Conservation (phyloP, 2,329 filamentous ascomycete species). For the Fusarium foetens region DNA sequence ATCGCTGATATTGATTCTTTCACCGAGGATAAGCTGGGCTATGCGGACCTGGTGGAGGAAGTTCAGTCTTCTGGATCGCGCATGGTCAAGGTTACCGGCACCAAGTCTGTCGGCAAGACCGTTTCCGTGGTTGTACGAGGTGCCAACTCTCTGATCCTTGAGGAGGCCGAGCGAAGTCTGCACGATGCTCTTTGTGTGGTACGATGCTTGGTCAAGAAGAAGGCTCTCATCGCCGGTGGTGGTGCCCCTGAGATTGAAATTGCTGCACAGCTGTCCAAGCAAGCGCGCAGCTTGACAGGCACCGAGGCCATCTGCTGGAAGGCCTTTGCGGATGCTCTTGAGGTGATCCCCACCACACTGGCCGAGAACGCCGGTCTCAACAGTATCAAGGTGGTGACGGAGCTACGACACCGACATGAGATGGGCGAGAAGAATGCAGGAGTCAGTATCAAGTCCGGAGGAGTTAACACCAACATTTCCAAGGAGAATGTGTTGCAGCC, state of each 20-base stretch:
- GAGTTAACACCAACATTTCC: conserved; percentile 95
- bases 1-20: conserved; percentile 99
- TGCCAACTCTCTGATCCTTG: conserved; percentile 92
- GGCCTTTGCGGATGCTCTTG: conserved; percentile 96
- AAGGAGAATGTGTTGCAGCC: conserved; percentile 98
- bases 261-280: conserved; percentile 83
- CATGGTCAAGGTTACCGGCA: conserved; percentile 94
- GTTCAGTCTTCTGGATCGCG: conserved; percentile 86
- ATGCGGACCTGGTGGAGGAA: conserved; percentile 94
- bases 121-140: conserved; percentile 95
- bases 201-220: conserved; percentile 98
- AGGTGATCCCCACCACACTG: conserved; percentile 95
- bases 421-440: conserved; percentile 95
- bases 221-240: conserved; percentile 96
- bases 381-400: conserved; percentile 98
- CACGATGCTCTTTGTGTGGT: conserved; percentile 99
- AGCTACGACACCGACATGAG: conserved; percentile 92
- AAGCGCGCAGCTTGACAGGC: conserved; percentile 83
- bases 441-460: conserved; percentile 97
- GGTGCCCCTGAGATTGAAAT: conserved; percentile 98
- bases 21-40: conserved; percentile 96
- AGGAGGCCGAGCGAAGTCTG: conserved; percentile 95
- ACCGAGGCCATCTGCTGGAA: conserved; percentile 99
- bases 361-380: conserved; percentile 98
- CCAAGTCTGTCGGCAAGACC: conserved; percentile 85